These are phyloP conservation scores for Dothideomycetes sp. DNA, from an alignment of 2,329 filamentous ascomycete species.

Conservation along the genomic window DNA sequence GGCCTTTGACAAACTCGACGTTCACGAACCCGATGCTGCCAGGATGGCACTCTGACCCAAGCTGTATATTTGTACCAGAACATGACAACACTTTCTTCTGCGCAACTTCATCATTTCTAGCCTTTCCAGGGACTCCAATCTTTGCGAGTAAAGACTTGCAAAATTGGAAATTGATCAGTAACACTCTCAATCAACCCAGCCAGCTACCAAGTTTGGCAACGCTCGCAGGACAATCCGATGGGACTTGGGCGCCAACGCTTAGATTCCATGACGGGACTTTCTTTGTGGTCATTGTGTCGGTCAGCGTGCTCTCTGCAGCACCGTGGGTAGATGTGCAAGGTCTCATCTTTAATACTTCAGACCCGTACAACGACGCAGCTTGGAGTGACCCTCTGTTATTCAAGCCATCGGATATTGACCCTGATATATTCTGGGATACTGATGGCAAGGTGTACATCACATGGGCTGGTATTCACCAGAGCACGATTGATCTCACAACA, in stretches of 20 bases:
- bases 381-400: conserved; percentile 45
- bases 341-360: no score
- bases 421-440: conserved; percentile 45
- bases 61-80: conserved; percentile 29
- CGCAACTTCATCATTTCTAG: conserved; percentile 33
- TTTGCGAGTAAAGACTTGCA: conserved; percentile 34
- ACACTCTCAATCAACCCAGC: conserved; percentile 23
- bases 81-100: conserved; percentile 33
- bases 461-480: conserved; percentile 16
- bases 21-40: conserved; percentile 35
- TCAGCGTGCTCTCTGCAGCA: conserved; percentile 31
- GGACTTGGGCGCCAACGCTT: conserved; percentile 31
- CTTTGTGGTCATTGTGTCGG: conserved; percentile 22
- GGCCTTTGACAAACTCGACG: no score
- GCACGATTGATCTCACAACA: conserved; percentile 22
- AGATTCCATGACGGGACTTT: conserved; percentile 28
- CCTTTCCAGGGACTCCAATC: conserved; percentile 35
- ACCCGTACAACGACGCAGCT: conserved; percentile 30
- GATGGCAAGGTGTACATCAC: conserved; percentile 42
- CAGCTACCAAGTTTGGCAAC: conserved; percentile 28
- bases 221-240: conserved; percentile 24
- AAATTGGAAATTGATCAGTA: conserved; percentile 27
- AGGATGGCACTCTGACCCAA: conserved; percentile 36
- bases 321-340: no score
- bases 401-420: conserved; percentile 38